Percentiles rank a stretch among this genome's conserved stretches.
phyloP scores from a whole-genome alignment of 1,284 basidiomycete species.

The Cryptococcus sp. region DNA sequence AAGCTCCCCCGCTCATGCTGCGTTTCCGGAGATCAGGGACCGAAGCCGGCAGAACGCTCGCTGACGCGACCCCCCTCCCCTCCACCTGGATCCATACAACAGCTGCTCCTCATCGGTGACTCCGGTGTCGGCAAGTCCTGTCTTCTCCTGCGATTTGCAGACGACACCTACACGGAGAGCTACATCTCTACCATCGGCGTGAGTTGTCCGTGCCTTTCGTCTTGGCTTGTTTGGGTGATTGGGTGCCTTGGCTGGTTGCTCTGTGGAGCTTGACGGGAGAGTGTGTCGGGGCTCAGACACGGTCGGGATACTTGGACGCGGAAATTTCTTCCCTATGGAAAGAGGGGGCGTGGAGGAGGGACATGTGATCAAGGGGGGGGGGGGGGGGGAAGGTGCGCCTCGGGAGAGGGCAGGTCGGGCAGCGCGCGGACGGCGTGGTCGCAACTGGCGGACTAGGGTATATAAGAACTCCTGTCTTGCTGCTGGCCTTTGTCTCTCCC shows the following conservation, averaged over 20 bases:
- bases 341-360: neutral
- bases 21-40: neutral
- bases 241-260: no score
- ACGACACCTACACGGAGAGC: constrained; percentile 98
- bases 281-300: no score
- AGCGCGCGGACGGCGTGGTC: no score
- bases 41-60: no score
- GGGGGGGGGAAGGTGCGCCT: neutral
- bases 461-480: no score
- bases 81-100: neutral
- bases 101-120: constrained; percentile 66
- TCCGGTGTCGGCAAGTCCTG: constrained; percentile 99
- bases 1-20: neutral
- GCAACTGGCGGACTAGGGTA: no score
- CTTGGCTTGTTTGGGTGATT: neutral
- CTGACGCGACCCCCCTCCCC: neutral
- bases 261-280: neutral
- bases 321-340: neutral
- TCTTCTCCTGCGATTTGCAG: constrained; percentile 95
- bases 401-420: no score
- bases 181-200: constrained; percentile 98
- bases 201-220: constrained; percentile 16
- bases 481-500: neutral
- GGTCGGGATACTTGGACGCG: no score
- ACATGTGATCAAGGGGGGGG: neutral